A percentile compares a stretch with the other conserved stretches of the same genome.
Evolutionary conservation across 2,329 filamentous ascomycete species (phyloP).

Genomic region (Calonectria pauciramosa): DNA sequence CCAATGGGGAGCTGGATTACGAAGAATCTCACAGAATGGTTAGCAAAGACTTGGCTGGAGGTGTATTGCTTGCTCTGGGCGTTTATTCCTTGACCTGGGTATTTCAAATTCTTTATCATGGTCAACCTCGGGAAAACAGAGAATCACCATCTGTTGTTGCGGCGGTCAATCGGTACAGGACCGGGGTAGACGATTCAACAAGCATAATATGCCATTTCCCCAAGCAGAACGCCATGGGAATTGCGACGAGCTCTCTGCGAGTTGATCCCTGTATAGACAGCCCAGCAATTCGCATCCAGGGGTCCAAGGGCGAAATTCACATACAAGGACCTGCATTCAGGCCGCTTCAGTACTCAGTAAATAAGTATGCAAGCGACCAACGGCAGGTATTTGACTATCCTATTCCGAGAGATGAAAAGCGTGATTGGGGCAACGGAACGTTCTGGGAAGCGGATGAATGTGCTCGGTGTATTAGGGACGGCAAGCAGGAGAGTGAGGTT

Average conservation of each 20-base stretch:
- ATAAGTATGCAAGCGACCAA: background rate
- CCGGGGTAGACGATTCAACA: slow-evolving; percentile 66
- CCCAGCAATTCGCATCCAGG: slow-evolving; percentile 66
- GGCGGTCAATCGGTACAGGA: background rate
- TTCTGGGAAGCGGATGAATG: slow-evolving; percentile 90
- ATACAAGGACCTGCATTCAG: slow-evolving; percentile 38
- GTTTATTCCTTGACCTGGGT: slow-evolving; percentile 88
- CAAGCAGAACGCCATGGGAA: slow-evolving; percentile 51
- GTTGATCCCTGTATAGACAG: slow-evolving; percentile 71
- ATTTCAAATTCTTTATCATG: slow-evolving; percentile 43
- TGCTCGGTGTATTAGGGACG: slow-evolving; percentile 80
- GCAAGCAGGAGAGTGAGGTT: slow-evolving; percentile 80
- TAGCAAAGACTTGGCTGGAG: slow-evolving; percentile 84
- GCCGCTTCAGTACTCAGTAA: slow-evolving; percentile 53
- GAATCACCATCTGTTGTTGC: background rate
- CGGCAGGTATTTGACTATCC: background rate
- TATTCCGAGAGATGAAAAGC: background rate
- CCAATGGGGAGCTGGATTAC: background rate
- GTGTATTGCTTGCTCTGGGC: slow-evolving; percentile 84
- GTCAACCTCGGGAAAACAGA: background rate
- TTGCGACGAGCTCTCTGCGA: slow-evolving; percentile 69
- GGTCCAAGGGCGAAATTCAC: slow-evolving; percentile 62
- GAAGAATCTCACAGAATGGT: slow-evolving; percentile 65
- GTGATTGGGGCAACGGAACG: slow-evolving; percentile 80
- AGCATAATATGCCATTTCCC: slow-evolving; percentile 83